Conservation (phyloP, 2,329 filamentous ascomycete genomes). For the Aspergillus japonicus region DNA sequence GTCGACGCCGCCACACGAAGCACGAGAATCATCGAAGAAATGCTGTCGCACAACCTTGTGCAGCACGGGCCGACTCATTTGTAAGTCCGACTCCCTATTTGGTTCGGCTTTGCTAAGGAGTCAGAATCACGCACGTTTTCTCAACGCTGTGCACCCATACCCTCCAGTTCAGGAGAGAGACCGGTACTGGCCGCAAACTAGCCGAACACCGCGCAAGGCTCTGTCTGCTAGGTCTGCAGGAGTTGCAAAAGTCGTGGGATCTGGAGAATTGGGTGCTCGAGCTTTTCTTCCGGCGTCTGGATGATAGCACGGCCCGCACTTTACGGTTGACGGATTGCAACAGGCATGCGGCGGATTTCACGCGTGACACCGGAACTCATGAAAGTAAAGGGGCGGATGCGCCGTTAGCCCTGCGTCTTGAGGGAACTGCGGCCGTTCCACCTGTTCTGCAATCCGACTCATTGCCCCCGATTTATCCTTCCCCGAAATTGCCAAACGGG, state of each 20-base stretch:
- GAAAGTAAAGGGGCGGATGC: too few species aligned
- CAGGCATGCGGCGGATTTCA: not conserved
- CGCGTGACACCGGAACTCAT: too few species aligned
- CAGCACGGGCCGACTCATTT: slow-evolving; percentile 49
- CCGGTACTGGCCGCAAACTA: slow-evolving; percentile 43
- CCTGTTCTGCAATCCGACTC: too few species aligned
- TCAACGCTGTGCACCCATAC: slow-evolving; percentile 52
- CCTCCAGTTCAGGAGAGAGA: slow-evolving; percentile 41
- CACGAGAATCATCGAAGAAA: slow-evolving; percentile 50
- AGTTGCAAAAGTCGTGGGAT: slow-evolving; percentile 52
- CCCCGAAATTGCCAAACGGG: not conserved
- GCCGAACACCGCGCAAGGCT: slow-evolving; percentile 52
- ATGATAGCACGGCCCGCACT: slow-evolving; percentile 45
- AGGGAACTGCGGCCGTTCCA: too few species aligned
- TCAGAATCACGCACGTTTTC: slow-evolving; percentile 49
- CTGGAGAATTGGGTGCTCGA: slow-evolving; percentile 51
- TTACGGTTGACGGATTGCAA: slow-evolving; percentile 28
- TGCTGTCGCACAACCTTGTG: slow-evolving; percentile 46
- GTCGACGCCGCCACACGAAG: slow-evolving; percentile 48
- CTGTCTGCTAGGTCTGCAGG: slow-evolving; percentile 48
- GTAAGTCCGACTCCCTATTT: slow-evolving; percentile 18
- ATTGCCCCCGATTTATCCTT: too few species aligned
- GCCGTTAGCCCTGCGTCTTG: too few species aligned
- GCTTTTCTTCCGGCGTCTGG: slow-evolving; percentile 50
- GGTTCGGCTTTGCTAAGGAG: not conserved